These are phyloP conservation scores for Scenedesmus sp. DNA, from an alignment of 163 green algal species.

Conservation along the genomic window DNA sequence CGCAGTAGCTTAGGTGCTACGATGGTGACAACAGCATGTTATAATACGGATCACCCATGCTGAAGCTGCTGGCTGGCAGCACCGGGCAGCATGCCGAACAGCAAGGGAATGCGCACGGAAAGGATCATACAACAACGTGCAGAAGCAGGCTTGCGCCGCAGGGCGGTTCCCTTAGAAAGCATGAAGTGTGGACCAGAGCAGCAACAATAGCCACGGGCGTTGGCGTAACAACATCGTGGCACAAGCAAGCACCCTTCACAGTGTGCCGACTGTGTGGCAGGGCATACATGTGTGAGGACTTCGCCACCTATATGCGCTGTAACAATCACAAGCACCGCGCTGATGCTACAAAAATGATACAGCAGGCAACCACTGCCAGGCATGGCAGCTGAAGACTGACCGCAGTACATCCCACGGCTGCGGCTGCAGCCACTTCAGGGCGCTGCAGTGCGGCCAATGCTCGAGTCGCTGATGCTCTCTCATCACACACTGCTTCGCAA, in stretches of 20 bases:
- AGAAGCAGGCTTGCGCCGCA: not conserved
- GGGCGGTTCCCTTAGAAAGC: not conserved
- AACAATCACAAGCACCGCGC: no score
- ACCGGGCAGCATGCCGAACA: not conserved
- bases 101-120: not conserved
- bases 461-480: not conserved
- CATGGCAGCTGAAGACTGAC: not conserved
- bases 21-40: not conserved
- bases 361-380: not conserved
- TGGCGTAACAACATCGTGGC: no score
- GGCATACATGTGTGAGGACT: not conserved
- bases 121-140: not conserved
- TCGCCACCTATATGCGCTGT: no score
- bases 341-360: no score
- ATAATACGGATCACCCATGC: no score
- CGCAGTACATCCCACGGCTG: not conserved
- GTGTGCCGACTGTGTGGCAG: not conserved
- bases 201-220: no score
- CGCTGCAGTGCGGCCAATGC: not conserved
- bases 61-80: not conserved
- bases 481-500: not conserved
- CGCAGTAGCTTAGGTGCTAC: not conserved
- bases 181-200: no score
- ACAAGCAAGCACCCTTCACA: not conserved
- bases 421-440: not conserved